phyloP scores from a whole-genome alignment of 2,329 filamentous ascomycete genomes.

The Talaromyces sp. region DNA sequence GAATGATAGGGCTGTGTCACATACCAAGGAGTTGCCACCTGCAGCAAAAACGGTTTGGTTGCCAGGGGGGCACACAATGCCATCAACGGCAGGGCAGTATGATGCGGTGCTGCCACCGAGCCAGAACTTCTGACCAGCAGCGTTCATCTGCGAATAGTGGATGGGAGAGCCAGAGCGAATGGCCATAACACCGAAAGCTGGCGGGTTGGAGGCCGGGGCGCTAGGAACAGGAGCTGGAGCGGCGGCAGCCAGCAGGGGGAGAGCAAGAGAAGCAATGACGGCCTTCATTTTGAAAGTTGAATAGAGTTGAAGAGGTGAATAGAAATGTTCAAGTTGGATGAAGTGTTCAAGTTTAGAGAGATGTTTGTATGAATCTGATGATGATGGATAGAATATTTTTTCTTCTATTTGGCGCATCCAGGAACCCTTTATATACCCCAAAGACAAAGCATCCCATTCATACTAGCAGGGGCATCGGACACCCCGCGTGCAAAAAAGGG shows the following conservation, averaged over 20 bases:
- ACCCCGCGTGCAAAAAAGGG: conserved; percentile 3
- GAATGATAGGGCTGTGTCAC: conserved; percentile 18
- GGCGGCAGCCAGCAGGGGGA: conserved; percentile 33
- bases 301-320: neutral
- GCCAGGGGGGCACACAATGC: conserved; percentile 48
- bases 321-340: neutral
- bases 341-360: neutral
- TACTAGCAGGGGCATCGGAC: neutral
- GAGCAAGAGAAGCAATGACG: conserved; percentile 23
- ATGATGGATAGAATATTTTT: neutral
- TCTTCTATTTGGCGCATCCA: neutral
- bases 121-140: conserved; percentile 53
- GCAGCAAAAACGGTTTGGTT: conserved; percentile 52
- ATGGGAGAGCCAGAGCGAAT: conserved; percentile 53
- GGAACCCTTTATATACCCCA: neutral
- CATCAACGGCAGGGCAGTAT: conserved; percentile 51
- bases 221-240: conserved; percentile 18
- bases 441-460: neutral
- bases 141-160: conserved; percentile 52
- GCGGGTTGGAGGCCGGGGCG: conserved; percentile 10
- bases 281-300: conserved; percentile 29
- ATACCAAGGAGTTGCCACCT: conserved; percentile 41
- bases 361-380: neutral
- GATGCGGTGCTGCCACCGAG: conserved; percentile 51
- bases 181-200: conserved; percentile 49